Percentiles rank a stretch among this genome's conserved stretches.
Conservation (phyloP, 75 land plant genomes). For the Isoetes taiwanensis region DNA sequence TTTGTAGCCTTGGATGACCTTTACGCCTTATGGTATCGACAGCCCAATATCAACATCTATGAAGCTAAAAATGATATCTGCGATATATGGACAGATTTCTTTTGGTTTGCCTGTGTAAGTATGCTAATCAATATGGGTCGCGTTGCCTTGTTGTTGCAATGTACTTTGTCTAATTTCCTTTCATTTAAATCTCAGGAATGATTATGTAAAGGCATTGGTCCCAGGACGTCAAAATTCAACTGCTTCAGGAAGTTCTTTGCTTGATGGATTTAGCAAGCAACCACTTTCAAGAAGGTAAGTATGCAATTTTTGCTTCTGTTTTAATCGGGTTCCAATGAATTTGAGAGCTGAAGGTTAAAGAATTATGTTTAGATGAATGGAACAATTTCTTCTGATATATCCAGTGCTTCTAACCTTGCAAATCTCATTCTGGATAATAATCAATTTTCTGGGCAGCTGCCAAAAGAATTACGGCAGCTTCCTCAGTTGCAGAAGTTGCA, state of each 20-base stretch:
- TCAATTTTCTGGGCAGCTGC: too few relatives aligned
- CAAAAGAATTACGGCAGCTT: too few relatives aligned
- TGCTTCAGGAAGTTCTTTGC: slow-evolving; percentile 1
- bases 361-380: too few relatives aligned
- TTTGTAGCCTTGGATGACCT: slow-evolving; percentile 48
- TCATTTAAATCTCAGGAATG: slow-evolving; percentile 20
- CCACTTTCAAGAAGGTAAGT: slow-evolving; percentile 36
- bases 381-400: too few relatives aligned
- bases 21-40: slow-evolving; percentile 40
- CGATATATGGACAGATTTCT: slow-evolving; percentile 20
- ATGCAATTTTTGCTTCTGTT: too few relatives aligned
- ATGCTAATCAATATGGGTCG: neutral
- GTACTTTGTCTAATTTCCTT: neutral
- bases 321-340: too few relatives aligned
- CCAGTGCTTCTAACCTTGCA: too few relatives aligned
- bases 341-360: too few relatives aligned
- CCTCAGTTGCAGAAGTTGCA: too few relatives aligned
- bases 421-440: too few relatives aligned
- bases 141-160: neutral
- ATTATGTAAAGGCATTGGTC: slow-evolving; percentile 34
- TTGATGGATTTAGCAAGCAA: slow-evolving; percentile 11
- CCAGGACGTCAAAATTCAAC: slow-evolving; percentile 29
- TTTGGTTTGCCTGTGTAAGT: slow-evolving; percentile 53
- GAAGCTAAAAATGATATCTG: slow-evolving; percentile 28
- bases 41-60: slow-evolving; percentile 38